phyloP scores from a whole-genome alignment of 73 alveolate genomes.

The Symbiodinium pilosum region DNA sequence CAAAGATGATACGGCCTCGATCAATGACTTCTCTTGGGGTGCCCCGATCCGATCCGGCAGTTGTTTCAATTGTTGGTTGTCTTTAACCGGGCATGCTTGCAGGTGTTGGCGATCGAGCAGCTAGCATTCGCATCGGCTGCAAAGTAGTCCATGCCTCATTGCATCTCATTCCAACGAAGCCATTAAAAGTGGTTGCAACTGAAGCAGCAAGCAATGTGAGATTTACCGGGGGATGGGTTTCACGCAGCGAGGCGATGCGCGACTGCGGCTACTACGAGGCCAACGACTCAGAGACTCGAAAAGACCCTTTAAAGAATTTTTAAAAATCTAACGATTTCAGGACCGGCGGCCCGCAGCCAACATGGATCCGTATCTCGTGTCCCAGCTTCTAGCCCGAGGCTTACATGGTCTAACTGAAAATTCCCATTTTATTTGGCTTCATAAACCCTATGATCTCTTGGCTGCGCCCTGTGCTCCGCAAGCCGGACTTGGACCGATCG shows the following conservation, averaged over 20 bases:
- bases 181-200: too few relatives aligned
- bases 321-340: background rate
- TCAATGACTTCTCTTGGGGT: conserved; percentile 82
- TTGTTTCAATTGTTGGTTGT: background rate
- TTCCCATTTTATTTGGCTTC: too few relatives aligned
- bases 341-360: conserved; percentile 97
- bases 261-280: conserved; percentile 91
- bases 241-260: conserved; percentile 58
- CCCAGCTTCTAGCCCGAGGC: conserved; percentile 43
- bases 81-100: background rate
- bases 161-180: too few relatives aligned
- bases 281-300: background rate
- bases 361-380: conserved; percentile 97
- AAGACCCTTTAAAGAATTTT: background rate
- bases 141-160: conserved; percentile 71
- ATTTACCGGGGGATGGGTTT: too few relatives aligned
- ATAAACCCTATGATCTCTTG: too few relatives aligned
- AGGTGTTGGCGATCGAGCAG: conserved; percentile 91
- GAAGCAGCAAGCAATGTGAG: too few relatives aligned
- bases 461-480: too few relatives aligned
- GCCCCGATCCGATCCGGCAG: background rate
- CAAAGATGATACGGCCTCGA: conserved; percentile 84
- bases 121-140: conserved; percentile 94
- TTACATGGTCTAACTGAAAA: too few relatives aligned
- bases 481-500: too few relatives aligned